Percentiles rank a stretch among this genome's conserved stretches.
These are phyloP conservation scores for Eucalyptus virginea DNA, from an alignment of 345 rosid genomes.

Conservation along the genomic window DNA sequence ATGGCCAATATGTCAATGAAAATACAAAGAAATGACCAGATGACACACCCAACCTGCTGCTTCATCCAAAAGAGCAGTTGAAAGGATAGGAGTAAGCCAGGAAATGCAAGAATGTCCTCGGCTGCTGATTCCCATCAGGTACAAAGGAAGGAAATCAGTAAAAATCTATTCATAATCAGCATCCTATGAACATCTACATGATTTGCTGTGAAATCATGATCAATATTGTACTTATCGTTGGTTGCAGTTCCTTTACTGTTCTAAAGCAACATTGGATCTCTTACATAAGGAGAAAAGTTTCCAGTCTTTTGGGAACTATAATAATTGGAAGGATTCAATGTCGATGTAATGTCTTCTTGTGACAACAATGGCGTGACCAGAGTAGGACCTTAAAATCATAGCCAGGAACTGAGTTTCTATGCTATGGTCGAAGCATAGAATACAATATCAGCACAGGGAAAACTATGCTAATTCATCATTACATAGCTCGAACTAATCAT, in stretches of 20 bases:
- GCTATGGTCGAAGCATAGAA: background rate
- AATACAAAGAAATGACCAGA: background rate
- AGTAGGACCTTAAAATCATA: background rate
- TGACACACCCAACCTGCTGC: background rate
- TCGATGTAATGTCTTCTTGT: background rate
- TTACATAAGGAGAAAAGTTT: background rate
- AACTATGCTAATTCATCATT: constrained; percentile 2
- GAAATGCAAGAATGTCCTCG: background rate
- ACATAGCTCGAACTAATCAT: constrained; percentile 12
- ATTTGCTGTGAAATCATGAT: background rate
- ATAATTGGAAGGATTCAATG: background rate
- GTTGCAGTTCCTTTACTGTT: background rate
- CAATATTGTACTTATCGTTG: background rate
- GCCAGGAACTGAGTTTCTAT: background rate
- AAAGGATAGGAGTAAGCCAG: background rate
- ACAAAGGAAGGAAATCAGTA: background rate
- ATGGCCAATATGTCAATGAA: background rate
- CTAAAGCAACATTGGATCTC: background rate
- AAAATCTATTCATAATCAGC: background rate
- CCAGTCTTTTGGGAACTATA: background rate
- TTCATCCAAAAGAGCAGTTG: background rate
- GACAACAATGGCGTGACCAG: background rate
- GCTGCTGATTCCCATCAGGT: background rate
- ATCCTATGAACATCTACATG: background rate
- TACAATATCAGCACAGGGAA: background rate